Conservation (phyloP, 768 basidiomycete species). For the Crepidotus variabilis region DNA sequence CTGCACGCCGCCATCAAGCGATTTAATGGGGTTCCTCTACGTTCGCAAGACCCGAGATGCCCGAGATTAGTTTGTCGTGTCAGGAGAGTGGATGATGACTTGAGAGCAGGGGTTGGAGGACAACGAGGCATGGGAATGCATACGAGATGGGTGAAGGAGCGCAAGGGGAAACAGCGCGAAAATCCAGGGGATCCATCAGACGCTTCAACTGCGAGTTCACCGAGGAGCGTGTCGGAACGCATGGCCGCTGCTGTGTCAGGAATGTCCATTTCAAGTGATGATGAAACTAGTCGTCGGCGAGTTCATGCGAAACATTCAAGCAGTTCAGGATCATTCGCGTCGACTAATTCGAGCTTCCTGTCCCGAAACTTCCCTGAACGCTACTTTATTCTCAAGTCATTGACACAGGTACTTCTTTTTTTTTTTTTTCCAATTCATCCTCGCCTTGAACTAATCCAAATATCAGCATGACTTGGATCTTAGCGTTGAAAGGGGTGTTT, state of each 20-base stretch:
- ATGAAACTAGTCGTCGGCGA: conserved; percentile 23
- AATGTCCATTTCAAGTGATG: conserved; percentile 39
- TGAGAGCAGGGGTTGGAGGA: conserved; percentile 86
- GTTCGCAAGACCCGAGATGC: conserved; percentile 69
- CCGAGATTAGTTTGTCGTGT: conserved; percentile 81
- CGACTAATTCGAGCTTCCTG: conserved; percentile 83
- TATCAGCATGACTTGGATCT: conserved; percentile 71
- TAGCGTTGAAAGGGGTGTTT: conserved; percentile 73
- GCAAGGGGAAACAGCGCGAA: conserved; percentile 34
- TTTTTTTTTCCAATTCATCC: not conserved
- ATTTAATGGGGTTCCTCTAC: conserved; percentile 71
- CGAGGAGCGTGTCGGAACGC: conserved; percentile 23
- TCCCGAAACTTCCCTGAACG: conserved; percentile 75
- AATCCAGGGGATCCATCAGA: conserved; percentile 17
- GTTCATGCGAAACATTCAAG: conserved; percentile 36
- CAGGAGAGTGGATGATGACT: conserved; percentile 76
- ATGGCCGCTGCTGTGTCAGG: conserved; percentile 22
- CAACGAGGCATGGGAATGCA: conserved; percentile 89
- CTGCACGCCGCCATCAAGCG: conserved; percentile 63
- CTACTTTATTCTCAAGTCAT: conserved; percentile 90
- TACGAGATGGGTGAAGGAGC: conserved; percentile 71
- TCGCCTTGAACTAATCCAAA: conserved; percentile 6
- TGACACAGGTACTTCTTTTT: conserved; percentile 58
- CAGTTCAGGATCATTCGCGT: conserved; percentile 69
- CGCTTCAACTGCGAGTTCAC: conserved; percentile 19